These are phyloP conservation scores for Camellia oleifera DNA, from an alignment of 179 eudicot species.

Conservation along the genomic window DNA sequence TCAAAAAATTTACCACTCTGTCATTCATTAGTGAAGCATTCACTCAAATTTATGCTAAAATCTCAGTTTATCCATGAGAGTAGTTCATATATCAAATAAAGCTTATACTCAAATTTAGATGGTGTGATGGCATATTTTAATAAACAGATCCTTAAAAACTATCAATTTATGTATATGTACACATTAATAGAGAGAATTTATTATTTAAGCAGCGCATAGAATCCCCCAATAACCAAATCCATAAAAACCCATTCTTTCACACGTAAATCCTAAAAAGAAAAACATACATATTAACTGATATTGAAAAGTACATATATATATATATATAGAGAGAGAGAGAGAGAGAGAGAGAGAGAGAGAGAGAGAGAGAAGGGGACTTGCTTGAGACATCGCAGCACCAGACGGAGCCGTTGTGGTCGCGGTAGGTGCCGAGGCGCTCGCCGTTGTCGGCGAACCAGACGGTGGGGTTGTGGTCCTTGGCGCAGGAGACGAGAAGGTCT, in stretches of 20 bases:
- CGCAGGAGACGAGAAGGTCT: constrained; percentile 79
- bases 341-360: too few species aligned
- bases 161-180: too few species aligned
- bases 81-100: too few species aligned
- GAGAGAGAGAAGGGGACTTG: neutral
- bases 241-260: neutral
- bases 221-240: neutral
- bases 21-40: too few species aligned
- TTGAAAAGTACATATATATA: too few species aligned
- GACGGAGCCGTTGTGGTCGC: constrained; percentile 90
- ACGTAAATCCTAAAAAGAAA: neutral
- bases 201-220: neutral
- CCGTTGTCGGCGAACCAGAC: constrained; percentile 90
- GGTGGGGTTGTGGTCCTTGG: constrained; percentile 81
- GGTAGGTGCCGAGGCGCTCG: constrained; percentile 78
- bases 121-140: too few species aligned
- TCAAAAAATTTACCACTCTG: too few species aligned
- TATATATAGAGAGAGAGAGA: neutral
- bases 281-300: too few species aligned
- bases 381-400: constrained; percentile 81
- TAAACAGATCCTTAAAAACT: neutral
- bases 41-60: too few species aligned
- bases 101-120: too few species aligned
- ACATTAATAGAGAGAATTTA: neutral
- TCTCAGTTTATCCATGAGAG: too few species aligned